Percentiles rank a stretch among this genome's conserved stretches.
phyloP scores from a whole-genome alignment of 225 moss, liverwort and hornwort species.

The Physcomitrium patens region DNA sequence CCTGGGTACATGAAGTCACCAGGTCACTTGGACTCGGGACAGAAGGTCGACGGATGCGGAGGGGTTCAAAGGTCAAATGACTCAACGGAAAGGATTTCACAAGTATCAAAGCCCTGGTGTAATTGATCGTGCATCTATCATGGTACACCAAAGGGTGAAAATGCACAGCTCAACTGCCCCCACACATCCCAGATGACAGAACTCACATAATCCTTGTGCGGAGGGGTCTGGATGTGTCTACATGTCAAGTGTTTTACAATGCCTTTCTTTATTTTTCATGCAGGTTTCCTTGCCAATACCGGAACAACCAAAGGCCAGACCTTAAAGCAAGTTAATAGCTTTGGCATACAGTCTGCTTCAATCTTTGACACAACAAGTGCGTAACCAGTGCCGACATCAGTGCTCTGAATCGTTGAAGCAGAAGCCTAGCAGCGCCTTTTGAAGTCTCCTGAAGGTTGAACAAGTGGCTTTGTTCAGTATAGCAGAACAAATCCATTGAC shows the following conservation, averaged over 20 bases:
- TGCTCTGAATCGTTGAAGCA: too few species aligned
- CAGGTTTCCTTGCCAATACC: not conserved
- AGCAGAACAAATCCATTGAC: conserved; percentile 16
- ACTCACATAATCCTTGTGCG: conserved; percentile 16
- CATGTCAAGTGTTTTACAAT: conserved; percentile 10
- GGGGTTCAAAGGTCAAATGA: conserved; percentile 33
- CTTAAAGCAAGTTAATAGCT: conserved; percentile 5
- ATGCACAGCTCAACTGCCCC: conserved; percentile 27
- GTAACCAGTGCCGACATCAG: too few species aligned
- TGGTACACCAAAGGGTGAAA: conserved; percentile 33
- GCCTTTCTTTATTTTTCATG: conserved; percentile 13
- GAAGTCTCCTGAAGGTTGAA: not conserved
- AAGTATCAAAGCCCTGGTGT: not conserved
- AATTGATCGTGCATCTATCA: not conserved
- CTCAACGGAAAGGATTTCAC: conserved; percentile 3
- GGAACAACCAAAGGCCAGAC: conserved; percentile 7
- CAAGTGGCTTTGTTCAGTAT: not conserved
- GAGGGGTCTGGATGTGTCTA: conserved; percentile 27
- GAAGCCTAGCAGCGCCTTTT: too few species aligned
- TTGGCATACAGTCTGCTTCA: conserved; percentile 13
- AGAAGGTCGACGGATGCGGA: conserved; percentile 22
- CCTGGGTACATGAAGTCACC: conserved; percentile 14
- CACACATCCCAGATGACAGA: conserved; percentile 36
- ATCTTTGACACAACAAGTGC: not conserved
- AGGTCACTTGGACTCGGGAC: conserved; percentile 21